Evolutionary conservation across 352 stramenopile genomes (phyloP).

Genomic region (Pythium sp.): DNA sequence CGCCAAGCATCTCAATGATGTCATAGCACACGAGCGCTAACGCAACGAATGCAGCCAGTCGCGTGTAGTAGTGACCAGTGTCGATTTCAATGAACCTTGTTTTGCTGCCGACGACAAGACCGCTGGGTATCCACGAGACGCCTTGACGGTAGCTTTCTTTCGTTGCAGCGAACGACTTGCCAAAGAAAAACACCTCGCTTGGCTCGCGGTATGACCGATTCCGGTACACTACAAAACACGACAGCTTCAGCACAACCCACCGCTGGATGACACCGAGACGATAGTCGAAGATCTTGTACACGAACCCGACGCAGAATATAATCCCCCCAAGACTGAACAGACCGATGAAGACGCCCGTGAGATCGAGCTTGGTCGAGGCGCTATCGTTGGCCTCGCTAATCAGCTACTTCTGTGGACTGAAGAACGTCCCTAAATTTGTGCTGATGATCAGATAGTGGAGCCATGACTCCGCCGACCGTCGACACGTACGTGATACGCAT

Average conservation of each 20-base stretch:
- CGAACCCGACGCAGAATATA: conserved; percentile 67
- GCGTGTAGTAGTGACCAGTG: too few relatives aligned
- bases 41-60: conserved; percentile 46
- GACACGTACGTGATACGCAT: too few relatives aligned
- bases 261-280: conserved; percentile 79
- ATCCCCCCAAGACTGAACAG: conserved; percentile 49
- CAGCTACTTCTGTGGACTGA: conserved; percentile 23
- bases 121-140: too few relatives aligned
- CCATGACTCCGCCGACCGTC: too few relatives aligned
- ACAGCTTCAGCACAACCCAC: conserved; percentile 87
- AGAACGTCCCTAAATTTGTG: too few relatives aligned
- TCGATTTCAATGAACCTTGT: too few relatives aligned
- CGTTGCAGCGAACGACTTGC: conserved; percentile 75
- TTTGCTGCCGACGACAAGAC: too few relatives aligned
- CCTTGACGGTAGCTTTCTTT: conserved; percentile 45
- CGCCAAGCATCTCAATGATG: conserved; percentile 51
- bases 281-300: conserved; percentile 89
- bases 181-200: conserved; percentile 87
- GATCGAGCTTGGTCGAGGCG: conserved; percentile 50
- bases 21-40: conserved; percentile 65
- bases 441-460: too few relatives aligned
- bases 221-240: conserved; percentile 79
- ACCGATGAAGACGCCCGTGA: conserved; percentile 51
- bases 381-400: conserved; percentile 38
- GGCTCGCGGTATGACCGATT: conserved; percentile 72